Base-by-base conservation (phyloP, 2,329 filamentous ascomycete species). In the Venturia nashicola region DNA sequence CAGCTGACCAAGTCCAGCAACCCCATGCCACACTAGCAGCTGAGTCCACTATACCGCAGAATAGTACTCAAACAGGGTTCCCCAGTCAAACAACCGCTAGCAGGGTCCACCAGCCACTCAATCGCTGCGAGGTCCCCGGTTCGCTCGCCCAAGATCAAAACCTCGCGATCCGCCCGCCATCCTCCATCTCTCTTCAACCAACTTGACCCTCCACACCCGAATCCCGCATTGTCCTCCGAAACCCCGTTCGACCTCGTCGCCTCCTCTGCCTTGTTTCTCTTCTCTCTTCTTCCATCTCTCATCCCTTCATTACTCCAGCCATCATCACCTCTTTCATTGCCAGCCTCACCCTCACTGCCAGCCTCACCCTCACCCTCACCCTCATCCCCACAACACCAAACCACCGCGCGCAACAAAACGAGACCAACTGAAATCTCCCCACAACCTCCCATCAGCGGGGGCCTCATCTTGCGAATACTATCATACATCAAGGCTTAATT, bases 281-380 rank as follows among this genome's bases (percentile, higher is more conserved):
- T 43, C 43, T 61, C 59, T 43, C 59, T 43, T 14, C 12, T 14
- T 12, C 43, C 36, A 7, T 27, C 59, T 61, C 43, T 61, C 39
- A 43, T 61, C 59, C 59, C 27, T 27, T 4, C 27, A 27, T 27
- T 27, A 27, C 27, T 27, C 27, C 27, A 2, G 27, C 27, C 27
- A 27, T 27, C 27, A 27, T 27, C 27, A 27, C 27, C 27, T 27
- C 27, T 61, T 46, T 5, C 59, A 3, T 43, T 46, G 43, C 32
- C 59, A 43, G 59, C 59, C 59, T 61, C 59, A 43, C 36, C 43
- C 34, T 61, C n/a, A 43, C 23, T 7, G 11, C 40, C 59, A 61
- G 39, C 59, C 59, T 61, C 59, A 43, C 27, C 59, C 59, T 46
- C 57, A 42, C 4, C 59, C 59, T 61, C 59, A 43, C 27, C 59